Conservation (phyloP, 2,329 filamentous ascomycete species). For the Cercospora janseana region DNA sequence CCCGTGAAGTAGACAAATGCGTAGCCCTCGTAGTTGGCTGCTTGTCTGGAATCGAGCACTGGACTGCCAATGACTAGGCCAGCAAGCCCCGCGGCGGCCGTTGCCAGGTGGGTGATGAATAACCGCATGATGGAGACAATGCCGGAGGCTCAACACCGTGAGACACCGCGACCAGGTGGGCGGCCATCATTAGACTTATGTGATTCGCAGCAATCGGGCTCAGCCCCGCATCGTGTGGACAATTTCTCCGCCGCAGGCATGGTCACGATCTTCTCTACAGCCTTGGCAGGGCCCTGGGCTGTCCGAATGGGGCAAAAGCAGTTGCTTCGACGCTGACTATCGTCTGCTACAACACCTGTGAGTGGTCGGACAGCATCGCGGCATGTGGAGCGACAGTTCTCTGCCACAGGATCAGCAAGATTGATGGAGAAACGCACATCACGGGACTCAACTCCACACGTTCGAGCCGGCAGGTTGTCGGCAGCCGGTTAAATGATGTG, state of each 20-base stretch:
- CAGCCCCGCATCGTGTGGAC: too few species aligned
- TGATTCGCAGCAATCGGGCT: too few species aligned
- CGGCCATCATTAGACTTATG: too few species aligned
- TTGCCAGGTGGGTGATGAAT: conserved; percentile 7
- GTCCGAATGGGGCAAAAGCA: background rate
- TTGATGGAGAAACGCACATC: conserved; percentile 13
- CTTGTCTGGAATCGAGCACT: conserved; percentile 4
- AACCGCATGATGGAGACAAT: conserved; percentile 11
- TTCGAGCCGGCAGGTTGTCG: background rate
- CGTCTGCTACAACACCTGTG: background rate
- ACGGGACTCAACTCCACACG: background rate
- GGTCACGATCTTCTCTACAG: background rate
- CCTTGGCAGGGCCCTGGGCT: conserved; percentile 6
- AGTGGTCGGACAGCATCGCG: background rate
- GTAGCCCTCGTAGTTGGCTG: conserved; percentile 41
- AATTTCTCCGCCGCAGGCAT: conserved; percentile 11
- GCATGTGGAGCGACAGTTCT: conserved; percentile 6
- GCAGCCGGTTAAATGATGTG: conserved; percentile 1
- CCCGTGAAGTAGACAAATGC: conserved; percentile 55
- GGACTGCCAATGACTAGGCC: conserved; percentile 9
- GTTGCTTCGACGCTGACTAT: conserved; percentile 1
- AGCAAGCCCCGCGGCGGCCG: conserved; percentile 9
- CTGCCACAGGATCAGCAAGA: background rate
- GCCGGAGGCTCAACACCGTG: background rate
- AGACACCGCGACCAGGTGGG: too few species aligned